Conservation (phyloP, 495 filamentous ascomycete species). For the Cryomyces antarcticus region DNA sequence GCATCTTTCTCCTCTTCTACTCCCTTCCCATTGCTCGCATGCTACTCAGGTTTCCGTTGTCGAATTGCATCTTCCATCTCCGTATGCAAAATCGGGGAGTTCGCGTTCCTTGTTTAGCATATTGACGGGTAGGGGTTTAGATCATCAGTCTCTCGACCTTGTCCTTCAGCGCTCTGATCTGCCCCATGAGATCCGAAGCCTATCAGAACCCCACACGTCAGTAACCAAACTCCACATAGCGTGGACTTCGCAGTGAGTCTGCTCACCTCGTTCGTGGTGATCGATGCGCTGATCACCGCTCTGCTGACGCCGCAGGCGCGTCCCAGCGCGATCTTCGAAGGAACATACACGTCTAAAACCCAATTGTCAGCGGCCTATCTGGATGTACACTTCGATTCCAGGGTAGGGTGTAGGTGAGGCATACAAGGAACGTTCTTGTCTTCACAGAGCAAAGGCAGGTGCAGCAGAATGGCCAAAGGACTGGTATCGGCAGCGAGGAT, state of each 20-base stretch:
- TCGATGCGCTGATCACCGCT: slow-evolving; percentile 67
- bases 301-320: slow-evolving; percentile 68
- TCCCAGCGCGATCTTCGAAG: slow-evolving; percentile 54
- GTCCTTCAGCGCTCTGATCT: slow-evolving; percentile 73
- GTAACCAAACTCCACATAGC: too few relatives aligned
- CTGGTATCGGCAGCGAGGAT: slow-evolving; percentile 2
- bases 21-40: too few relatives aligned
- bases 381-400: slow-evolving; percentile 2
- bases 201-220: too few relatives aligned
- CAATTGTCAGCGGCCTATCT: too few relatives aligned
- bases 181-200: slow-evolving; percentile 44
- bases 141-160: slow-evolving; percentile 96
- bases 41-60: too few relatives aligned
- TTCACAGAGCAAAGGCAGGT: slow-evolving; percentile 73
- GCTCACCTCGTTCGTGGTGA: slow-evolving; percentile 83
- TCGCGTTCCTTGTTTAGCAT: too few relatives aligned
- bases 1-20: too few relatives aligned
- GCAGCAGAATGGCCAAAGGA: slow-evolving; percentile 36
- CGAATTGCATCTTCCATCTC: too few relatives aligned
- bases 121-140: slow-evolving; percentile 25
- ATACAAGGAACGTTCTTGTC: slow-evolving; percentile 33
- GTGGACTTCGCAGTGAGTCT: too few relatives aligned
- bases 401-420: background rate
- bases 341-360: slow-evolving; percentile 29
- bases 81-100: too few relatives aligned